phyloP scores from a whole-genome alignment of 495 filamentous ascomycete species.

The Penicillium simplicissimum region DNA sequence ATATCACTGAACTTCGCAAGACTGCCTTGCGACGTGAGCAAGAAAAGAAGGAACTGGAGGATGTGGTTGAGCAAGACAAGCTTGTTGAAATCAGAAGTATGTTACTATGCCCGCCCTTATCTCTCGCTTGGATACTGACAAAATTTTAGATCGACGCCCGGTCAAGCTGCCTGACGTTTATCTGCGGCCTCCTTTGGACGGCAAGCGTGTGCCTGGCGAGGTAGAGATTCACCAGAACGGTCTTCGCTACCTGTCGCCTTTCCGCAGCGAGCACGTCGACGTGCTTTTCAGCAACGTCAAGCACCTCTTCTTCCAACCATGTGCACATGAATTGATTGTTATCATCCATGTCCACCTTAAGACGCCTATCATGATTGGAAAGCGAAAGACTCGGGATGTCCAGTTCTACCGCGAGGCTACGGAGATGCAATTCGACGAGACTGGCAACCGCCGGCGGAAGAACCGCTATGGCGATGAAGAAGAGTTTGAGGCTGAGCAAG shows the following conservation, averaged over 20 bases:
- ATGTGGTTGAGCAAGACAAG: conserved; percentile 99
- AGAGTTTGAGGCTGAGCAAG: conserved; percentile 97
- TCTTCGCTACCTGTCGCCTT: conserved; percentile 91
- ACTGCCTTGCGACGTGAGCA: conserved; percentile 86
- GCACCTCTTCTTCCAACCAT: conserved; percentile 98
- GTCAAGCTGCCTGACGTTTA: conserved; percentile 86
- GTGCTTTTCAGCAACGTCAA: conserved; percentile 98
- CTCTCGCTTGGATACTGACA: neutral
- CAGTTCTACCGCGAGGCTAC: conserved; percentile 99
- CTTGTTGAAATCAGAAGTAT: conserved; percentile 85
- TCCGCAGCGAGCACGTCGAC: conserved; percentile 82
- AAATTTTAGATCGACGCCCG: conserved; percentile 72
- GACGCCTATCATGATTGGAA: conserved; percentile 97
- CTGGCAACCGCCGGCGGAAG: conserved; percentile 94
- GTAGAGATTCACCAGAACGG: conserved; percentile 98
- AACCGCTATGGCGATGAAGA: conserved; percentile 99
- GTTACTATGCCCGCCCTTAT: conserved; percentile 19
- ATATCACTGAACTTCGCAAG: conserved; percentile 93
- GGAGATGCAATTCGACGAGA: conserved; percentile 98
- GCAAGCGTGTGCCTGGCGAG: conserved; percentile 91
- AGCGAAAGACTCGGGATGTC: conserved; percentile 97
- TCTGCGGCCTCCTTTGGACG: conserved; percentile 90
- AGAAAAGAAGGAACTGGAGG: conserved; percentile 99
- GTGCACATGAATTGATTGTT: conserved; percentile 91
- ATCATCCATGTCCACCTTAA: conserved; percentile 97